Evolutionary conservation across 1,284 basidiomycete genomes (phyloP), one percentile per base, ranked within the genome.

Genomic region (Rhodotorula sp.): DNA sequence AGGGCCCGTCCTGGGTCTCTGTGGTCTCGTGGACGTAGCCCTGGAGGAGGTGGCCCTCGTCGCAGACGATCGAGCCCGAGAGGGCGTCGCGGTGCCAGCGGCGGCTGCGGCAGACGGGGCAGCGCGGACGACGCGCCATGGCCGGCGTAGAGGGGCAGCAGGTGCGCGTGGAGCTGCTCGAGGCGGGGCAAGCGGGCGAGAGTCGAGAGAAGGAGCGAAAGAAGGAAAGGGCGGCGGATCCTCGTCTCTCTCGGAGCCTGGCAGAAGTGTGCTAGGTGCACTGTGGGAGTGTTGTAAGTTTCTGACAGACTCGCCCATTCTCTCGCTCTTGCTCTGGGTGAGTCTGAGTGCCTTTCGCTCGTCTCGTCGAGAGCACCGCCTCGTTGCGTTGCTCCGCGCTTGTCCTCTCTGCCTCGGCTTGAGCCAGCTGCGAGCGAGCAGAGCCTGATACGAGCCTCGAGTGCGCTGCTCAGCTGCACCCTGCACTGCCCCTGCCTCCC

Each of bases 1-100:
- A 70, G 4, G 60, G 64, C 9, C 67, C 62, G 23, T 72, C 68
- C 12, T 68, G 62, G 2, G 70, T 56, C 25, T 76, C 73, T 17
- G 53, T 74, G n/a, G 75, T 64, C 68, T 76, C 75, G 19, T 72
- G 58, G 21, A 76, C 65, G 71, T 69, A 74, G 13, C 70, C 74
- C 44, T 70, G 66, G 9, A 79, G 74, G 16, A 79, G 64, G 56
- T 79, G 78, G 2, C 78, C 78, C 44, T 77, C 76, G 41, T 77
- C 74, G 62, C 78, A 79, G 27, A 79, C 76, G 48, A 78, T 57
- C 5, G 74, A 63, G 44, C 78, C 78, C 3, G 75, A 74, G 23
- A 71, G 65, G 10, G 66, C 50, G 64, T 78, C 78, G 2, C 73
- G 55, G 61, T 76, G 77, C 75, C 76, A 78, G 19, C 66, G 61